Conservation (phyloP, 805 yeast species). For the Vanderwaltozyma polyspora region DNA sequence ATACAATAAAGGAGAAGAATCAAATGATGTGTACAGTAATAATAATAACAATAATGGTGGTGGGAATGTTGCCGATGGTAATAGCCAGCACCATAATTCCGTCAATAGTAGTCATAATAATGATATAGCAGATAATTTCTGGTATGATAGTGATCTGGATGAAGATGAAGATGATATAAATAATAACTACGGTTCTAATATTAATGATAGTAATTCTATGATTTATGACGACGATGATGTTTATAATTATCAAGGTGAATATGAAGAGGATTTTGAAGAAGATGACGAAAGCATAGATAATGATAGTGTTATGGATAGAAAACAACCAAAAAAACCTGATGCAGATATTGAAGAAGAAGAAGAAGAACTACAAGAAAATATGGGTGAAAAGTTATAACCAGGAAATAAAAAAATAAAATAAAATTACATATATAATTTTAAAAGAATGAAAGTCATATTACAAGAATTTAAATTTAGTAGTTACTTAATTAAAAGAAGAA, state of each 20-base stretch:
- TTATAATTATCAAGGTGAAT: conserved; percentile 27
- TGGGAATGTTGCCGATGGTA: not conserved
- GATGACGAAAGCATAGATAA: conserved; percentile 26
- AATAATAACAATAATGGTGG: not conserved
- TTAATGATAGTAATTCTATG: conserved; percentile 23
- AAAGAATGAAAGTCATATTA: not conserved
- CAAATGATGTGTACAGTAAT: conserved; percentile 1
- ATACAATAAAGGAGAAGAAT: not conserved
- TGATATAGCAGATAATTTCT: conserved; percentile 68
- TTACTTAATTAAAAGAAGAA: conserved; percentile 3
- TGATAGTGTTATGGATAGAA: conserved; percentile 28
- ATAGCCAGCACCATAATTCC: conserved; percentile 3
- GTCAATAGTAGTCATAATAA: conserved; percentile 28
- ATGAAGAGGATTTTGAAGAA: conserved; percentile 29
- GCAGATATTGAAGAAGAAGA: conserved; percentile 27
- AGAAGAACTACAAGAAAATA: conserved; percentile 5
- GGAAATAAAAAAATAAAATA: not conserved
- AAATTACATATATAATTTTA: not conserved
- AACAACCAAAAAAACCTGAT: conserved; percentile 23
- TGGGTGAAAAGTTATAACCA: not conserved
- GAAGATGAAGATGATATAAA: conserved; percentile 55
- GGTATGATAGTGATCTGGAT: conserved; percentile 65
- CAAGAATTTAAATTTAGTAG: not conserved
- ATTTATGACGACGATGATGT: conserved; percentile 39
- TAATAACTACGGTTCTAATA: conserved; percentile 34